Conservation (phyloP, 1,284 basidiomycete species). For the Cronartium quercuum region DNA sequence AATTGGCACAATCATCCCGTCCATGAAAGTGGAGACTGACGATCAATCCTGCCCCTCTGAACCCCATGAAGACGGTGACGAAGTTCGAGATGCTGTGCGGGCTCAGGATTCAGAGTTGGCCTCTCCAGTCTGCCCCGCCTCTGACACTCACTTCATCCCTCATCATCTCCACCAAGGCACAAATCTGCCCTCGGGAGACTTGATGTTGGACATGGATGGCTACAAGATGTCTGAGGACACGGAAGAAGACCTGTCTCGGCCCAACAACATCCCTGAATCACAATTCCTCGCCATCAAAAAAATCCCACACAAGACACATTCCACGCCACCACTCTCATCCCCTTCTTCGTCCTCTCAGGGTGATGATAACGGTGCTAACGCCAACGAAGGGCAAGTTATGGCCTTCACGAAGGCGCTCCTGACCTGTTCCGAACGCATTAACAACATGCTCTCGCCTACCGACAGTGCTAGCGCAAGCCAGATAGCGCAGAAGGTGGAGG, state of each 20-base stretch:
- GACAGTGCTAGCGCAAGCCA: not conserved
- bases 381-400: conserved; percentile 24
- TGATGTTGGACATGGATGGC: conserved; percentile 37
- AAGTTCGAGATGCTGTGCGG: not conserved
- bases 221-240: conserved; percentile 28
- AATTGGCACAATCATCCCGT: not conserved
- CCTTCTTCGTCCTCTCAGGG: not conserved
- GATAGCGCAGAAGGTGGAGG: conserved; percentile 8
- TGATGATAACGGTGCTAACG: not conserved
- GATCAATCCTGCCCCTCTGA: not conserved
- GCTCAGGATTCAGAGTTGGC: not conserved
- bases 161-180: not conserved
- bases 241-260: not conserved
- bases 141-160: not conserved
- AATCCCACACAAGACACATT: too few species aligned
- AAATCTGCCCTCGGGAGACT: conserved; percentile 9
- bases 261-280: conserved; percentile 10
- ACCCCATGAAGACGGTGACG: conserved; percentile 6
- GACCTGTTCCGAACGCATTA: conserved; percentile 25
- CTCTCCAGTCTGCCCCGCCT: not conserved
- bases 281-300: not conserved
- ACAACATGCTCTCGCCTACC: not conserved
- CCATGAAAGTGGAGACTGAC: not conserved
- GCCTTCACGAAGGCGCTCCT: conserved; percentile 34
- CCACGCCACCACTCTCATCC: not conserved